phyloP scores from a whole-genome alignment of 257 asterid genomes.

The Nicotiana attenuata region DNA sequence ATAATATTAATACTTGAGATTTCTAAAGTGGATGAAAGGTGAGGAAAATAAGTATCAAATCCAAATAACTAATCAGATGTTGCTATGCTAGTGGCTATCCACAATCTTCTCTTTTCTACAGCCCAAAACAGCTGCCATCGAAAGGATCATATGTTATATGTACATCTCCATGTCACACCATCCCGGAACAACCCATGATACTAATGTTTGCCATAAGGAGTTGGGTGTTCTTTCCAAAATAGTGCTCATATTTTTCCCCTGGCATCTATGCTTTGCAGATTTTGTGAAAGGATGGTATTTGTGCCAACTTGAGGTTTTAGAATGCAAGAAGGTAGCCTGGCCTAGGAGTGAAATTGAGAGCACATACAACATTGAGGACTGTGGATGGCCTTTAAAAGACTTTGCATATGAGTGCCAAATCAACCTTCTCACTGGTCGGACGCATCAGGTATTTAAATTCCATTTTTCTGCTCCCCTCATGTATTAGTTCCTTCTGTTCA shows the following conservation, averaged over 20 bases:
- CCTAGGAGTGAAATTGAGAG: conserved; percentile 43
- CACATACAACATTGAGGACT: conserved; percentile 44
- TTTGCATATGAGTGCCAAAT: conserved; percentile 83
- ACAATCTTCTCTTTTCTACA: background rate
- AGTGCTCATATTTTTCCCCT: background rate
- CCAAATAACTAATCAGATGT: background rate
- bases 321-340: conserved; percentile 88
- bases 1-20: background rate
- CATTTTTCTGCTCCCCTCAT: background rate
- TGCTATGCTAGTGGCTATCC: background rate
- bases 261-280: conserved; percentile 40
- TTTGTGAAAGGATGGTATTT: conserved; percentile 52
- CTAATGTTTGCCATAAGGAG: background rate
- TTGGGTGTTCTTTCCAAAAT: background rate
- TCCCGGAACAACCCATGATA: background rate
- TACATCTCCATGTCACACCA: background rate
- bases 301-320: conserved; percentile 94
- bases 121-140: background rate
- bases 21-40: background rate
- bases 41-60: background rate
- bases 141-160: conserved; percentile 3
- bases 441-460: conserved; percentile 72
- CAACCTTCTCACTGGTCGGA: conserved; percentile 85
- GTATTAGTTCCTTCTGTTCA: background rate
- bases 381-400: conserved; percentile 72